A percentile compares a stretch with the other conserved stretches of the same genome.
Evolutionary conservation across 495 filamentous ascomycete genomes (phyloP).

Genomic region (Penicillium maclennaniae): DNA sequence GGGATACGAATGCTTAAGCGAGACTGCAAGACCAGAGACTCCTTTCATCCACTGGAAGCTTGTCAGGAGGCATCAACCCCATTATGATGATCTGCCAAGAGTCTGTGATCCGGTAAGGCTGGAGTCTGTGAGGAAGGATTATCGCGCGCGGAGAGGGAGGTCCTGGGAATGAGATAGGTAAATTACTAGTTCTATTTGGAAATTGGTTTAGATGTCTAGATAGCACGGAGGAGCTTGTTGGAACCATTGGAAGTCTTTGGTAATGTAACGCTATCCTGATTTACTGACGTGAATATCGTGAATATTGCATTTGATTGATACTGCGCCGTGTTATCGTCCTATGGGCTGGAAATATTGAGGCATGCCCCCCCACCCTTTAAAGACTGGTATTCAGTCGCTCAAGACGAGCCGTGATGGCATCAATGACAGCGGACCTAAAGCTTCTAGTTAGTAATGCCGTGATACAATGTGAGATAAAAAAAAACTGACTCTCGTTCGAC

Average conservation of each 20-base stretch:
- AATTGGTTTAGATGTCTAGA: too few relatives aligned
- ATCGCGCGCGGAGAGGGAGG: conserved; percentile 2
- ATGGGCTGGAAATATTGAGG: not conserved
- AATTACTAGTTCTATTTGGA: too few relatives aligned
- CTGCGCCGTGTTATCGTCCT: too few relatives aligned
- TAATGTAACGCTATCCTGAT: too few relatives aligned
- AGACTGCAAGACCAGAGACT: too few relatives aligned
- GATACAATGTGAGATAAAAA: not conserved
- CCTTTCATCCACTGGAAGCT: too few relatives aligned
- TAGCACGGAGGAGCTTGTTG: too few relatives aligned
- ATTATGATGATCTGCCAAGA: conserved; percentile 7
- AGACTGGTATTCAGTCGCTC: conserved; percentile 36
- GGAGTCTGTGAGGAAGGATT: not conserved
- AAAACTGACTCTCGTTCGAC: conserved; percentile 61
- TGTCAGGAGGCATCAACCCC: too few relatives aligned
- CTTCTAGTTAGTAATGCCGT: conserved; percentile 6
- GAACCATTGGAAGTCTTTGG: too few relatives aligned
- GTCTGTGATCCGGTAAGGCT: conserved; percentile 13
- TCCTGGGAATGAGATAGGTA: conserved; percentile 8
- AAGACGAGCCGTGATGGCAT: conserved; percentile 39
- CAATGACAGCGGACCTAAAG: conserved; percentile 36
- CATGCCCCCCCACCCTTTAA: not conserved
- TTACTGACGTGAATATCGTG: too few relatives aligned
- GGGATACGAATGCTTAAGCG: too few relatives aligned
- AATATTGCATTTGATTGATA: not conserved